Base-by-base conservation (phyloP, 2,329 filamentous ascomycete genomes). In the Alternaria atra region DNA sequence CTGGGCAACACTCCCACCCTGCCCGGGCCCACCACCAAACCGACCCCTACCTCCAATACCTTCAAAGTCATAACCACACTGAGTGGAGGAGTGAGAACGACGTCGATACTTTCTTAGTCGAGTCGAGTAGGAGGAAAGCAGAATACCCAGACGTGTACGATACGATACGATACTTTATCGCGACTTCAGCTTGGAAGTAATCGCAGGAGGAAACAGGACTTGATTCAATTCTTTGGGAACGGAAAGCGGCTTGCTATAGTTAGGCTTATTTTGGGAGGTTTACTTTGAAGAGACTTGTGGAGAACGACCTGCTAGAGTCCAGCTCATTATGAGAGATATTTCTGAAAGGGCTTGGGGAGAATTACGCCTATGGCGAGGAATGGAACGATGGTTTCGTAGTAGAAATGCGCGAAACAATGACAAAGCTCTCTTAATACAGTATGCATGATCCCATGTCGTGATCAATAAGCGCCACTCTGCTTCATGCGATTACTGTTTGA, bases 11-110 rank as follows among this genome's bases (percentile, higher is more conserved):
- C 46, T 50, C 23, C 46, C 46, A 25, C 46, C 46, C 30, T 50
- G 46, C 46, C 46, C 46, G 20, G 46, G 46, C 46, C 46, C 46
- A 50, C 46, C 46, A 50, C 46, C 46, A 50, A 50, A 50, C 32
- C 46, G 46, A 23, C 46, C 46, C 9, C 32, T 50, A 5, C 46
- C 46, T 13, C 46, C 46, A 35, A 32, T 50, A 37, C 46, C 46
- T 17, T 50, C 37, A 40, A 40, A 40, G 17, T 40, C 46, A 50
- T 50, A 27, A 50, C 32, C 30, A 50, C 46, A 37, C 2, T n/a
- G 30, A 46, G 43, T 17, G 25, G 25, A 40, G 15, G 25, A 46
- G 43, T 17, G 15, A 17, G 25, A 10, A n/a, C 25, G 42, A 35
- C 46, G 32, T 48, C 46, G 46, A 48, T 12, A 34, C 46, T 12